These are phyloP conservation scores for Starmerella gropengiesseri DNA, from an alignment of 805 yeast species.

Conservation along the genomic window DNA sequence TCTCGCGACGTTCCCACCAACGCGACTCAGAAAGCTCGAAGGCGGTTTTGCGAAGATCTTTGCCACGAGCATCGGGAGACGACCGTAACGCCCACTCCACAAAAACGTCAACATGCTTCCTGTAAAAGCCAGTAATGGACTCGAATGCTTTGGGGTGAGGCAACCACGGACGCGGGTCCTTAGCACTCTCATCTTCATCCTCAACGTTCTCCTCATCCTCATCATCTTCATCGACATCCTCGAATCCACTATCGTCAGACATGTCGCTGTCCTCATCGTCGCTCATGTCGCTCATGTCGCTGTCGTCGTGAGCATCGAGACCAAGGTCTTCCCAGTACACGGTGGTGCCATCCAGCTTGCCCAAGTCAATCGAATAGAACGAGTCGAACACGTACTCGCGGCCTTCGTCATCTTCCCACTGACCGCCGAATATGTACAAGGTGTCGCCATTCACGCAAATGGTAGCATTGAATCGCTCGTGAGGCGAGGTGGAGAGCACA, in stretches of 20 bases:
- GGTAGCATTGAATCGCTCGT: constrained; percentile 76
- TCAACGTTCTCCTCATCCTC: constrained; percentile 62
- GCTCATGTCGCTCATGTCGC: constrained; percentile 40
- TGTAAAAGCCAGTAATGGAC: constrained; percentile 67
- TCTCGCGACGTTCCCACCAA: constrained; percentile 99
- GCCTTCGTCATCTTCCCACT: constrained; percentile 72
- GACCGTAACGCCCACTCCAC: constrained; percentile 88
- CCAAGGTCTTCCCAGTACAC: constrained; percentile 84
- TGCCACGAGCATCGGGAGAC: constrained; percentile 77
- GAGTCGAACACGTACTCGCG: constrained; percentile 76
- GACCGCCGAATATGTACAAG: constrained; percentile 79
- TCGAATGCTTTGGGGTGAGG: constrained; percentile 97
- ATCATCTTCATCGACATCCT: constrained; percentile 38
- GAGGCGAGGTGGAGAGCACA: constrained; percentile 58
- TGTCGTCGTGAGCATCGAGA: constrained; percentile 25
- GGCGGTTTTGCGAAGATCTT: constrained; percentile 75
- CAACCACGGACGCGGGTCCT: constrained; percentile 91
- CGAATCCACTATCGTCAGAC: constrained; percentile 44
- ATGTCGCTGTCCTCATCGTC: constrained; percentile 70
- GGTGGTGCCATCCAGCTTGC: constrained; percentile 75
- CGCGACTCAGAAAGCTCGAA: constrained; percentile 87
- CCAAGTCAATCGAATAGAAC: constrained; percentile 74
- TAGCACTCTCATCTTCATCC: constrained; percentile 51
- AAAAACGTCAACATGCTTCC: constrained; percentile 76
- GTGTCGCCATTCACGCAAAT: constrained; percentile 77